Evolutionary conservation across 306 rosid genomes (phyloP), one percentile per base, ranked within the genome.

Genomic region (Rosa rugosa): DNA sequence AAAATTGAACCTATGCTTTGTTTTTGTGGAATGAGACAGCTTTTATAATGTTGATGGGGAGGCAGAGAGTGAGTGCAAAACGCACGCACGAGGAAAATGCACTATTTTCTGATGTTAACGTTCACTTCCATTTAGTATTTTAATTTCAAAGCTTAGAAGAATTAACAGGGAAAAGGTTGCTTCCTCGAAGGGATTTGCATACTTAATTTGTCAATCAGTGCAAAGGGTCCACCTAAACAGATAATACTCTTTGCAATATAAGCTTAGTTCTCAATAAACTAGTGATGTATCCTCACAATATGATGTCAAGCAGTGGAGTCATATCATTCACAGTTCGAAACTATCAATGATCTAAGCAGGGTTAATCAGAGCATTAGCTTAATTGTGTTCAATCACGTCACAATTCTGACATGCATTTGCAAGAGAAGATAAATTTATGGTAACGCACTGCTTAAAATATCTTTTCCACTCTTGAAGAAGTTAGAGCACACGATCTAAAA

Each of bases 1-100:
- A 54, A 18, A 66, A 38, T 10, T 38, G 47, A 69, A 41, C 51
- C 80, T 62, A 36, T 70, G 71, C 69, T 77, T 60, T 57, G 69
- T 75, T 64, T 75, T 69, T 56, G 73, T 27, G 62, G 75, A 79
- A 74, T 31, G 64, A 56, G 57, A 44, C 54, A 9, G 56, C 27
- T 27, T 51, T 60, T 76, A 40, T 77, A 22, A 50, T 72, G 70
- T 73, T 13, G 76, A 22, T 45, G 22, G 44, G 11, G 78, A 20
- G 59, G 46, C 45, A 20, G 20, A 60, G 79, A 44, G 71, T 11
- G 68, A 60, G 69, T 7, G 5, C 57, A 23, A 25, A 23, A 18
- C 0, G 5, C 62, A 57, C 14, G 47, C 73, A 31, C 10, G n/a
- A 67, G 56, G 13, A 12, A 49, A 11, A 49, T 41, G 23, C 53